These are phyloP conservation scores for Lipomyces starkeyi DNA, from an alignment of 805 yeast genomes.

Conservation along the genomic window DNA sequence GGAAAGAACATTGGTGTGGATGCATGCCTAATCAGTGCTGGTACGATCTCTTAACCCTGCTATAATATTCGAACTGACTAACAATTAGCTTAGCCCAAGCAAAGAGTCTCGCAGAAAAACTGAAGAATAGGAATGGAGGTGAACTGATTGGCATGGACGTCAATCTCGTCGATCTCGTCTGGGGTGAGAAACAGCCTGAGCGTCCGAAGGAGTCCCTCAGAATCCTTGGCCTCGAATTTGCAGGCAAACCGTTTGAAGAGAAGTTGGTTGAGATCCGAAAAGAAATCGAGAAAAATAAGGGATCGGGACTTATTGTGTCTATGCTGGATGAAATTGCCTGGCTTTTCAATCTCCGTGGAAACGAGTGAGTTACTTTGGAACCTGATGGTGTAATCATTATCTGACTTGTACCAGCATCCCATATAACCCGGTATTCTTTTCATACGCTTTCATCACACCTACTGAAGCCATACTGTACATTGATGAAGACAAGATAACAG, in stretches of 20 bases:
- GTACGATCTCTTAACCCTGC: neutral
- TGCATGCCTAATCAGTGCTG: slow-evolving; percentile 67
- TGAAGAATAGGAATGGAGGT: slow-evolving; percentile 41
- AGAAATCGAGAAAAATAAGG: slow-evolving; percentile 44
- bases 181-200: slow-evolving; percentile 73
- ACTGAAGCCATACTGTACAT: slow-evolving; percentile 57
- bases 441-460: slow-evolving; percentile 60
- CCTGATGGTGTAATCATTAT: neutral
- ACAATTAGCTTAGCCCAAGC: slow-evolving; percentile 38
- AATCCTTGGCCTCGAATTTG: slow-evolving; percentile 57
- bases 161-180: slow-evolving; percentile 76
- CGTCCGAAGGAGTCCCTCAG: slow-evolving; percentile 59
- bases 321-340: slow-evolving; percentile 90
- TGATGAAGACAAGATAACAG: slow-evolving; percentile 53
- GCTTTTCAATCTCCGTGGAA: slow-evolving; percentile 83
- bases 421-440: slow-evolving; percentile 84
- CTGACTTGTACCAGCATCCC: slow-evolving; percentile 52
- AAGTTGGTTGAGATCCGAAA: slow-evolving; percentile 58
- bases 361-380: slow-evolving; percentile 52
- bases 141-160: slow-evolving; percentile 57
- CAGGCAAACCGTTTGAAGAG: slow-evolving; percentile 67
- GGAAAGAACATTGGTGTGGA: slow-evolving; percentile 76
- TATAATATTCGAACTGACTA: slow-evolving; percentile 51
- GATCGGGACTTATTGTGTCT: slow-evolving; percentile 61
- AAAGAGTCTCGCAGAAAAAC: slow-evolving; percentile 40